Conservation (phyloP, 1,284 basidiomycete species). For the Heliocybe sulcata region DNA sequence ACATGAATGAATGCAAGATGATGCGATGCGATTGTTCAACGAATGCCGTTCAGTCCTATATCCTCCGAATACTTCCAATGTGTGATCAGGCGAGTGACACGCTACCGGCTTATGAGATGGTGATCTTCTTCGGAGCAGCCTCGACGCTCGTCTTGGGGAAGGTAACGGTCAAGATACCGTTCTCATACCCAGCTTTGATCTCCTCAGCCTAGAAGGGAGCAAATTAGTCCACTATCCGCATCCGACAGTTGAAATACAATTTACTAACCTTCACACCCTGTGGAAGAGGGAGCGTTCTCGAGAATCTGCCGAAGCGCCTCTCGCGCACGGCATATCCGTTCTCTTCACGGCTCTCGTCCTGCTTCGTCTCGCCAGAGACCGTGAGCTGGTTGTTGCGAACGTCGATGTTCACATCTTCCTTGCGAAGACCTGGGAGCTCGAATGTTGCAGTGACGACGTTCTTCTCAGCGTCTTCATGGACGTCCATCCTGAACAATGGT, state of each 20-base stretch:
- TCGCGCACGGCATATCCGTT: slow-evolving; percentile 27
- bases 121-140: slow-evolving; percentile 14
- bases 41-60: not conserved
- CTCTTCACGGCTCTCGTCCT: slow-evolving; percentile 19
- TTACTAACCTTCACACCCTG: slow-evolving; percentile 26
- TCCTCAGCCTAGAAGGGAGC: slow-evolving; percentile 8
- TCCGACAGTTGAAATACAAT: not conserved
- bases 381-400: slow-evolving; percentile 28
- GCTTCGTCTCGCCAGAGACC: slow-evolving; percentile 26
- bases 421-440: slow-evolving; percentile 36
- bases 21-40: not conserved
- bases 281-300: slow-evolving; percentile 28
- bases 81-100: not conserved
- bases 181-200: slow-evolving; percentile 13
- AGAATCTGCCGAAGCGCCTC: slow-evolving; percentile 27
- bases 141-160: slow-evolving; percentile 21
- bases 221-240: not conserved
- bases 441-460: slow-evolving; percentile 31
- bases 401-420: slow-evolving; percentile 30
- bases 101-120: slow-evolving; percentile 9
- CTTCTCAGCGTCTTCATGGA: slow-evolving; percentile 22
- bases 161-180: slow-evolving; percentile 21
- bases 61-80: not conserved
- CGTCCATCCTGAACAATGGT: slow-evolving; percentile 28
- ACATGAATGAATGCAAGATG: not conserved